Base-by-base conservation (phyloP, 129 eudicot species). In the Logfia minima region DNA sequence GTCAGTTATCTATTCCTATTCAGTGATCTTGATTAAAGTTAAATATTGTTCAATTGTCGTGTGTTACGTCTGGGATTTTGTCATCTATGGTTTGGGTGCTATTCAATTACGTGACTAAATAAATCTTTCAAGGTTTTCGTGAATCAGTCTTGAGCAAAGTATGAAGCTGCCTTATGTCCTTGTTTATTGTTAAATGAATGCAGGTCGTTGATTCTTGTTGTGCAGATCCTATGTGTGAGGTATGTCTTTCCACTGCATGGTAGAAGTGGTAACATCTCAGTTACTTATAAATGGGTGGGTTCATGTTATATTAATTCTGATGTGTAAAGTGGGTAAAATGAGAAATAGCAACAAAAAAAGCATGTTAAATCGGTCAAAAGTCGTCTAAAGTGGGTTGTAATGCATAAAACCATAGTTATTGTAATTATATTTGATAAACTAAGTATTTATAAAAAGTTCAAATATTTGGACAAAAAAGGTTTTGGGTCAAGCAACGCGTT, bases 211-310 rank as follows among this genome's bases (percentile, higher is more conserved):
- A 70, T 82, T 82, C 92, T 28, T 91, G 95, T 74, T 91, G 97
- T 80, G 86, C 95, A 64, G 97, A 89, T 80, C 89, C 96, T 71
- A 86, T 83, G 51, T 82, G 90, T 41, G 87, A 89, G 92, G 97
- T 91, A 85, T 52, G 70, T 29, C 23, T 39, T 51, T 76, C 65
- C 31, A 67, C 78, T 62, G 43, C 68, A 75, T 56, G 77, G 34
- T 34, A 43, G 67, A 24, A 21, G 37, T 72, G 11, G 62, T 56
- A n/a, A 19, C 1, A 32, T 3, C 7, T 26, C 17, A 55, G 8
- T 11, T 56, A 29, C 1, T 8, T 31, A 11, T 19, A 56, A 32
- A 41, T 55, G 55, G 55, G 77, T 31, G 21, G 64, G 29, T 26
- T 26, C 29, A 26, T 26, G 29, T 26, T 26, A 26, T 26, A 1